Base-by-base conservation (phyloP, 1,284 basidiomycete species). In the Tylopilus sp. region DNA sequence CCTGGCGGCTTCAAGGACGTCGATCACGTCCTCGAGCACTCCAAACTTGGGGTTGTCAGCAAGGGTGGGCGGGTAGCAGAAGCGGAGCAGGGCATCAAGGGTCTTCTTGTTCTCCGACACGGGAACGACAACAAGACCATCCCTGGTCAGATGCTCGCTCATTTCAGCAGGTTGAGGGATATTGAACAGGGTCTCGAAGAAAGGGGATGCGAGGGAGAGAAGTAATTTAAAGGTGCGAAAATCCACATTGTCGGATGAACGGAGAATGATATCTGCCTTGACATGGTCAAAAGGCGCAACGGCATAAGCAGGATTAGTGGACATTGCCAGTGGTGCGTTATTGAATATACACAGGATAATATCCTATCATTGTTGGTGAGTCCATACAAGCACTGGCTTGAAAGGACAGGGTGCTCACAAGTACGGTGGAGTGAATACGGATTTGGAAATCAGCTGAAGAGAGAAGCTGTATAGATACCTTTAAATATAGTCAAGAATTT, bases 141-240 rank as follows among this genome's bases (percentile, higher is more conserved):
- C 70, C 26, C 62, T 76, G 26, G 56, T 38, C 24, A 64, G 60
- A 3, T 59, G 60, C 2, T 49, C 38, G 12, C 26, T 52, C 18
- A 32, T 51, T 73, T 58, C 44, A 39, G 64, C 15, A 16, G 80
- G 76, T 66, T 85, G 82, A 19, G 84, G 83, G 47, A 85, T 74
- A 18, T 79, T 74, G 56, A 85, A 82, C 63, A 84, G 77, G 32
- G 79, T 72, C 36, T 80, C 74, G 65, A 87, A 86, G 65, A 84
- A 79, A 0, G 84, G 80, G 83, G 70, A 73, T 10, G 68, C 49
- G 18, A 71, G 62, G 2, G 67, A 66, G 47, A 69, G 68, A 53
- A 70, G 77, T 36, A 81, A 69, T 61, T 81, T 82, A 77, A 84
- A 83, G 22, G 82, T 78, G 24, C 68, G 61, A 15, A 74, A 71